phyloP scores from a whole-genome alignment of 2,329 filamentous ascomycete species.

The Phialophora tarda region DNA sequence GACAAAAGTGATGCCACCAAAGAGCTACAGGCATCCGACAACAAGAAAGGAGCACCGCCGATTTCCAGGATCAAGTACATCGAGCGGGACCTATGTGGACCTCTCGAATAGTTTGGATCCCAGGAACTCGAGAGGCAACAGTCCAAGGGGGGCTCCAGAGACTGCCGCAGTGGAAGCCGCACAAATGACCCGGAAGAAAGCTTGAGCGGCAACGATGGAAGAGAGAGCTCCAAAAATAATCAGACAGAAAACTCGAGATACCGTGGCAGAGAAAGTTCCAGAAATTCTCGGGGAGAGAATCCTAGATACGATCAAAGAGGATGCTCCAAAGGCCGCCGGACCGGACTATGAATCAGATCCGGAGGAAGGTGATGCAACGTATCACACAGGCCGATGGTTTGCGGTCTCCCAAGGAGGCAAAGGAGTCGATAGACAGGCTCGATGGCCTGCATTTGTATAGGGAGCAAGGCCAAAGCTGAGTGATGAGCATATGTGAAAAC shows the following conservation, averaged over 20 bases:
- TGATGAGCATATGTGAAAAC: not conserved
- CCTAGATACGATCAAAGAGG: not conserved
- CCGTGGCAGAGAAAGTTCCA: not conserved
- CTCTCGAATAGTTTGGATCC: not conserved
- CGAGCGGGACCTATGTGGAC: slow-evolving; percentile 1
- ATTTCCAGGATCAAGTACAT: not conserved
- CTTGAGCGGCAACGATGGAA: not conserved
- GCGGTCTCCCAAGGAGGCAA: not conserved
- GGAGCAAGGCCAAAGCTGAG: not conserved
- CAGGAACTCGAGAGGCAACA: not conserved
- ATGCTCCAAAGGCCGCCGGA: not conserved
- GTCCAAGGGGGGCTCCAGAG: not conserved
- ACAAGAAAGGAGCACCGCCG: not conserved
- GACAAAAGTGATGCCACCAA: not conserved
- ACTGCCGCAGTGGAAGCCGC: not conserved
- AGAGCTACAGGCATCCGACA: no score
- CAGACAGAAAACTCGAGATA: not conserved
- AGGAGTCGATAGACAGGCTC: not conserved
- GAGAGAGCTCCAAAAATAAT: not conserved
- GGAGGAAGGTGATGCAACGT: not conserved
- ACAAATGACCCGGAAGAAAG: not conserved
- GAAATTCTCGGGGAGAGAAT: not conserved
- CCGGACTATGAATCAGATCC: not conserved
- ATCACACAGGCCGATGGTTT: not conserved
- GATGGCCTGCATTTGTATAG: not conserved